Conservation (phyloP, 1,139 yeast species). For the Suhomyces kunorum region DNA sequence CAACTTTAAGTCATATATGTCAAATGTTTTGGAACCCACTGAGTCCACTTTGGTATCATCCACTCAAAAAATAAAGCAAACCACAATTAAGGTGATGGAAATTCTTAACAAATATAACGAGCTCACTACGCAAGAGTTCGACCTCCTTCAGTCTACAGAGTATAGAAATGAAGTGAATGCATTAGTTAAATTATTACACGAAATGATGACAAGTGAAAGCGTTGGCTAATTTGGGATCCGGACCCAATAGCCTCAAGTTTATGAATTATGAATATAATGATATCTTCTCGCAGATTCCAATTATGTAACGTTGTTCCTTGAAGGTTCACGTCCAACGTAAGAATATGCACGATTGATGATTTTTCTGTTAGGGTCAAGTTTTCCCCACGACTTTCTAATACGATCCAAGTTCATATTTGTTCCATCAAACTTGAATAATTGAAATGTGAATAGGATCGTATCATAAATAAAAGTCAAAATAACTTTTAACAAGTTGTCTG, state of each 20-base stretch:
- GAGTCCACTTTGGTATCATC: constrained; percentile 13
- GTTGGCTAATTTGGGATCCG: no score
- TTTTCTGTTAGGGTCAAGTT: constrained; percentile 47
- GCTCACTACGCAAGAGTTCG: constrained; percentile 5
- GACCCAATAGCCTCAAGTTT: neutral
- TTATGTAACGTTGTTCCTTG: constrained; percentile 18
- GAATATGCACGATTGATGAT: constrained; percentile 41
- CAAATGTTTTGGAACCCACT: constrained; percentile 15
- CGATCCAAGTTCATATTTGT: constrained; percentile 48
- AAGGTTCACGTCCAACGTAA: constrained; percentile 36
- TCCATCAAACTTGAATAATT: constrained; percentile 38
- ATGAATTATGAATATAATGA: constrained; percentile 4
- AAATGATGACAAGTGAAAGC: constrained; percentile 5
- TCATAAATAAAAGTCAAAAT: constrained; percentile 35
- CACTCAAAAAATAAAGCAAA: constrained; percentile 10
- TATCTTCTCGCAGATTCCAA: no score
- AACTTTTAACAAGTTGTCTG: constrained; percentile 22
- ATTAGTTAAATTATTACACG: constrained; percentile 26
- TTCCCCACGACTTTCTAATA: constrained; percentile 44
- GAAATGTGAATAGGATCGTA: constrained; percentile 32
- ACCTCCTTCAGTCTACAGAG: constrained; percentile 14
- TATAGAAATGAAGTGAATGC: constrained; percentile 24
- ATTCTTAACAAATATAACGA: constrained; percentile 11
- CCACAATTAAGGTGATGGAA: constrained; percentile 12
- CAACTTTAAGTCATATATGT: constrained; percentile 13